Base-by-base conservation (phyloP, 768 basidiomycete genomes). In the Leccinum aurantiacum region DNA sequence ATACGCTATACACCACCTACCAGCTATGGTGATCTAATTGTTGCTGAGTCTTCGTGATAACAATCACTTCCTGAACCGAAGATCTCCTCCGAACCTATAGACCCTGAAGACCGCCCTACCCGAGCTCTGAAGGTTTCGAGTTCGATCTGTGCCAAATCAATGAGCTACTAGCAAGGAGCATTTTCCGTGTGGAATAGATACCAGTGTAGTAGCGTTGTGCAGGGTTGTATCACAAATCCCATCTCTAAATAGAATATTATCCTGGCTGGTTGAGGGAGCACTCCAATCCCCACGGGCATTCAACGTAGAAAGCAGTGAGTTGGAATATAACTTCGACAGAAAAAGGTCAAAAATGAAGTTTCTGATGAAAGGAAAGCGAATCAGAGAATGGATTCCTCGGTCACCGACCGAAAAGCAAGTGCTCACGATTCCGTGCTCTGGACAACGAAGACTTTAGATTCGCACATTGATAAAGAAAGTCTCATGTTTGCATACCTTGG, bases 271-370 rank as follows among this genome's bases (percentile, higher is more conserved):
- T 13, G 54, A 48, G 15, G 41, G 17, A 11, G 54, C 29, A 19
- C 46, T 64, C 72, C 71, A 72, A n/a, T 62, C 65, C 24, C 54
- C 58, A 3, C 74, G 71, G 1, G 74, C 57, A 29, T 65, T 65
- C 41, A 65, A 51, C 14, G 64, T 52, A 4, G 63, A 75, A 63
- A 56, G 70, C 56, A 54, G 58, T 15, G 44, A 61, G 50, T 72
- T 73, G 3, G 70, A 58, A 35, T 72, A 72, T 3, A 72, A 50
- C 29, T 73, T 73, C 2, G 64, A 68, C 33, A 74, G 31, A 1
- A 66, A 25, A 22, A 72, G 58, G 59, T 74, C 68, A 49, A 53
- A 67, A 8, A 67, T 53, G n/a, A 64, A 63, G 35, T 67, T 64
- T 33, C 66, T 67, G n/a, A 17, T 31, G 2, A 48, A 6, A 3